Conservation (phyloP, 192 early-diverging fungal species). For the Endogone sp. region DNA sequence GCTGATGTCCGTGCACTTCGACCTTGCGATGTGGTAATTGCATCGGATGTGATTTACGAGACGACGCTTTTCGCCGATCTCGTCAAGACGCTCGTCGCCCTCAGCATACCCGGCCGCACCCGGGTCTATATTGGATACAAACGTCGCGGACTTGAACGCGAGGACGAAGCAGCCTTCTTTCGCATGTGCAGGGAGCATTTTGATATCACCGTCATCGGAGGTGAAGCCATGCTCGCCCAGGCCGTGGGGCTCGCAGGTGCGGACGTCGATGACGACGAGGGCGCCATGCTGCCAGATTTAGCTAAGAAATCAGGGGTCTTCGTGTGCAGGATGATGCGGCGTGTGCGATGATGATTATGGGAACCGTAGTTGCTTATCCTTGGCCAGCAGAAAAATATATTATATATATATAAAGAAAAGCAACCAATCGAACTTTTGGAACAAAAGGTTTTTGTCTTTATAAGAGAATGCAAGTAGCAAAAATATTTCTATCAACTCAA, state of each 20-base stretch:
- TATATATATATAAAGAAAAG: too few species aligned
- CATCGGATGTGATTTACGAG: constrained; percentile 51
- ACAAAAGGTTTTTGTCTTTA: too few species aligned
- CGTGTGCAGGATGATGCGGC: neutral
- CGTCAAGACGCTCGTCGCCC: constrained; percentile 29
- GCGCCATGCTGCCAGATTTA: neutral
- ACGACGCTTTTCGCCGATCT: constrained; percentile 20
- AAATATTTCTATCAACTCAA: too few species aligned
- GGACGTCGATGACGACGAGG: neutral
- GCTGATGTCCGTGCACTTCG: neutral
- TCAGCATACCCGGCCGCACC: constrained; percentile 22
- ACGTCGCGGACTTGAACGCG: constrained; percentile 20
- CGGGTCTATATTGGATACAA: constrained; percentile 45
- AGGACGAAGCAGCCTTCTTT: constrained; percentile 33
- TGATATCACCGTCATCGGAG: constrained; percentile 6
- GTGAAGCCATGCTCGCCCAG: neutral
- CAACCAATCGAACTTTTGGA: too few species aligned
- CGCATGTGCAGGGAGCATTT: constrained; percentile 15
- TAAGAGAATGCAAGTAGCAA: too few species aligned
- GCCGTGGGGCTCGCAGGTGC: neutral
- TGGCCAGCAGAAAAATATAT: too few species aligned
- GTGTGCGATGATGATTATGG: neutral
- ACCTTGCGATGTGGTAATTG: constrained; percentile 35
- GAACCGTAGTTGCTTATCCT: too few species aligned
- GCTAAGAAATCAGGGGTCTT: neutral